Evolutionary conservation across 441 rosid genomes (phyloP), one percentile per base, ranked within the genome.

Genomic region (Arabidopsis lyrata): DNA sequence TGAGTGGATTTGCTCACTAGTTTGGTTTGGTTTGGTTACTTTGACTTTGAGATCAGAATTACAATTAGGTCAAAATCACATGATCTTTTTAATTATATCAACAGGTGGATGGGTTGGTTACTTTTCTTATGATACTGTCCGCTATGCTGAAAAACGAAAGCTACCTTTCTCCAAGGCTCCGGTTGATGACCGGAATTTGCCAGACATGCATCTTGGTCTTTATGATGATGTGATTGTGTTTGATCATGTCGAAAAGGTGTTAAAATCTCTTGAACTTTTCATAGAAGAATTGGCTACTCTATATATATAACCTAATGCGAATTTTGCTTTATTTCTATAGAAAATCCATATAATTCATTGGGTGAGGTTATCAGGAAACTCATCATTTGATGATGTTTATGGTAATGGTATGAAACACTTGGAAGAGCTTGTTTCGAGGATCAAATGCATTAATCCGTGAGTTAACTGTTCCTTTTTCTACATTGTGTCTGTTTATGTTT

Each of bases 91-190:
- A n/a, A n/a, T 69, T 74, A 55, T 66, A 57, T 14, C 14, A 68
- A 15, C 64, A 90, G 96, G 96, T 83, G 95, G 92, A 5, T 90
- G 95, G 95, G 86, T 87, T 70, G 95, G 95, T 68, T 88, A 80
- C 76, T 90, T 90, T 78, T 84, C 92, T 0, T 90, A 90, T 16
- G 91, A 90, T 35, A 87, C 90, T 0, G 85, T 88, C 9, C 85
- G 90, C 35, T 85, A 88, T 36, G 85, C 80, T 4, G 92, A 87
- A 78, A 86, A 77, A 68, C 78, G 80, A 73, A 88, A 77, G 73
- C 68, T 86, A 16, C 81, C 86, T 5, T 86, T 86, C 77, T 78
- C 69, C 2, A 79, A 63, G 32, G 93, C 92, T 0, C 95, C 93
- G 2, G 36, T 65, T 6, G 93, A 92, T 83, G 98, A 92, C 67